These are phyloP conservation scores for Kwoniella pini DNA, from an alignment of 768 basidiomycete genomes.

Conservation along the genomic window DNA sequence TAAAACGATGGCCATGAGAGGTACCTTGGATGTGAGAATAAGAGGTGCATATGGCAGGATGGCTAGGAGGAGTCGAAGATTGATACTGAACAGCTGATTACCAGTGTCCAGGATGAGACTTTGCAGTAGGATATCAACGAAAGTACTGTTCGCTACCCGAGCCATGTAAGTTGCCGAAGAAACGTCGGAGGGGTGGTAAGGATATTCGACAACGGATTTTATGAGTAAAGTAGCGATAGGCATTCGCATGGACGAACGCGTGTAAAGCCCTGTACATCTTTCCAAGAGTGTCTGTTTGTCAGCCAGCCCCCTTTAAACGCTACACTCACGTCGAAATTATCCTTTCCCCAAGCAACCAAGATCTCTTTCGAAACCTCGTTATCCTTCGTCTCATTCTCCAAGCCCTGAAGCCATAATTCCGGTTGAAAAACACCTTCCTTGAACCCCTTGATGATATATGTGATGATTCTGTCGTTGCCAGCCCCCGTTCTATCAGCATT, in stretches of 20 bases:
- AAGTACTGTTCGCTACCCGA: conserved; percentile 1
- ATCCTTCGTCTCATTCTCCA: not conserved
- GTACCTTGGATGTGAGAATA: conserved; percentile 35
- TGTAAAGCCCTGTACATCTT: not conserved
- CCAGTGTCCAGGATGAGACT: conserved; percentile 40
- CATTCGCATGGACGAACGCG: conserved; percentile 3
- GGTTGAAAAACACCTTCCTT: not conserved
- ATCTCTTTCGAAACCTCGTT: conserved; percentile 1
- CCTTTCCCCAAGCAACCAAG: conserved; percentile 11
- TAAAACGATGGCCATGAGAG: conserved; percentile 44
- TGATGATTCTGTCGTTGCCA: not conserved
- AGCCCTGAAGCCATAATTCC: not conserved
- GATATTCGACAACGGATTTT: conserved; percentile 1
- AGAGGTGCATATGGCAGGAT: conserved; percentile 41
- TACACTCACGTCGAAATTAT: conserved; percentile 20
- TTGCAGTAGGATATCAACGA: conserved; percentile 17
- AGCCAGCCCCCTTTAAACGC: not conserved
- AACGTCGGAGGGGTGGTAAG: conserved; percentile 9
- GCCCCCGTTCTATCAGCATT: not conserved
- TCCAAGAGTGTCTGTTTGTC: conserved; percentile 14
- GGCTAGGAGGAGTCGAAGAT: conserved; percentile 33
- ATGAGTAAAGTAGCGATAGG: conserved; percentile 13
- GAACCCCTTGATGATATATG: not conserved
- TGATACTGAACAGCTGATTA: conserved; percentile 42
- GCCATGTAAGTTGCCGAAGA: conserved; percentile 15